Evolutionary conservation across 768 basidiomycete species (phyloP), one percentile per base, ranked within the genome.

Genomic region (Leccinum uliginosum): DNA sequence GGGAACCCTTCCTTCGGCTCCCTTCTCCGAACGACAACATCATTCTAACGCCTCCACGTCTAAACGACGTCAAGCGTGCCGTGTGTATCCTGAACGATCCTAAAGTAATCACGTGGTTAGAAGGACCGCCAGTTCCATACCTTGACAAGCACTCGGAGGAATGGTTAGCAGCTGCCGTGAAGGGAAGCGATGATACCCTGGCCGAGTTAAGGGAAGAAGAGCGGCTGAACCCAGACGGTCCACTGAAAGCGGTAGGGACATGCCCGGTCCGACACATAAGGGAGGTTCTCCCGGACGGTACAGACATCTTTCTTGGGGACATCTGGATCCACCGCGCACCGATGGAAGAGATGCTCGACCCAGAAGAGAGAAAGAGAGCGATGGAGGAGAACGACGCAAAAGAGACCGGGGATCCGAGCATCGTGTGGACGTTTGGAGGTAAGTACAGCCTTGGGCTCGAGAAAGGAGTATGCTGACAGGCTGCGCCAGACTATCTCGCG

Each of bases 391-490:
- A 86, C 61, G 63, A 70, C 23, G 65, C 55, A 1, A 74, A 75
- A 53, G 61, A 64, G 7, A 53, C 68, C 12, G 85, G 83, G 12
- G 82, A 87, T 61, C 78, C 80, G 11, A 72, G 72, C 29, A 84
- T 86, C 54, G 64, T 81, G 26, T 89, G 84, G 83, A 76, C 74
- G 12, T 68, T 87, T 30, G 87, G 86, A 60, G 77, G 87, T 87
- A 66, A 12, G 79, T 58, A 21, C 1, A 8, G 12, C 30, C 29
- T 14, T 11, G 8, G 5, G 21, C 11, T 44, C 11, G 11, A 43
- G 50, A 30, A 11, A 2, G 3, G 19, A 7, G 34, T 7, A 53
- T 49, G 46, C 54, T 56, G 32, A 53, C 23, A 40, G 50, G 46
- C 6, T 29, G 24, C 2, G 49, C n/a, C 63, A 87, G 87, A 86